Evolutionary conservation across 805 yeast genomes (phyloP), one percentile per base, ranked within the genome.

Genomic region (Naumovozyma dairenensis): DNA sequence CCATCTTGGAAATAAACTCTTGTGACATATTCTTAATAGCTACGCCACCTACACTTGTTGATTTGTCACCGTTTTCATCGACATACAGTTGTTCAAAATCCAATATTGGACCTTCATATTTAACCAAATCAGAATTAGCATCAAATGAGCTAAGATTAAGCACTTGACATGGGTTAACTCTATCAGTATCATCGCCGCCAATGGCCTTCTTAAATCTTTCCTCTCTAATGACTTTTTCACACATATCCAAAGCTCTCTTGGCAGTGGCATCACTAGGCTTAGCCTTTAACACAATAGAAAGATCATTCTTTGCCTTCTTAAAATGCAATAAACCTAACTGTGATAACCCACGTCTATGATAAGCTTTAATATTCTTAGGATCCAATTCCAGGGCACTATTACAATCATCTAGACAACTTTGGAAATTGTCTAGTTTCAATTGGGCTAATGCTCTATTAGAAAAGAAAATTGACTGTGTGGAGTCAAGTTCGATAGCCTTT

Each of bases 391-490:
- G 67, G 2, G 96, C 83, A 28, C 62, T 60, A 21, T 77, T 71
- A 46, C 94, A 77, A 55, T 87, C 96, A n/a, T 57, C 63, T 2
- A 87, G 70, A 1, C 96, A 94, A 34, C 74, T 66, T 3, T 96
- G 97, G 55, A 80, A 87, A 48, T 78, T 79, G 55, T 89, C 98
- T 36, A 77, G 57, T 49, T 85, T 83, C 51, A 89, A 74, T 45
- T 86, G 79, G 1, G 85, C 94, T 54, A 85, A 86, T 0, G 97
- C 96, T 43, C 96, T 68, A 59, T 89, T 89, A 7, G 95, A 78
- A 52, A 66, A 84, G 42, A 79, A 75, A 21, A 77, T 68, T 2
- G 82, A 73, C 33, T 77, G 76, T 4, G 61, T 44, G 9, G 68
- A 56, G 44, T 79, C 79, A 10, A 79, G 43, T 19, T 67, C 78